Evolutionary conservation across 176 grass and related monocot species (phyloP).

Genomic region (Neostapfia colusana): DNA sequence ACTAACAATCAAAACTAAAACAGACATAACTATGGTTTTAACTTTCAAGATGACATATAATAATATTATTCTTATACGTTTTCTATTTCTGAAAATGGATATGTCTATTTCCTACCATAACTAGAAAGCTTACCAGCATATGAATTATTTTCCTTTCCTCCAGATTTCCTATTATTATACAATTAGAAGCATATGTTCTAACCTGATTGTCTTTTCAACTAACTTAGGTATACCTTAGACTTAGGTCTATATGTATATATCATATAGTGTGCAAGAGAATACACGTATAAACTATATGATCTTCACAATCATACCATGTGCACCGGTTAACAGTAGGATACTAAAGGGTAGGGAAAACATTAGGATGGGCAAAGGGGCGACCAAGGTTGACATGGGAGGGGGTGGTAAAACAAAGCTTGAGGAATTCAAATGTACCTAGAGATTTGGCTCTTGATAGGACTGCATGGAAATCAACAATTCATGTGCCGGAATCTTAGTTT

Average conservation of each 20-base stretch:
- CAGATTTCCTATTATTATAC: neutral
- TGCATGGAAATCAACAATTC: too few relatives aligned
- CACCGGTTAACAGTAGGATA: too few relatives aligned
- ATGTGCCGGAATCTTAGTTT: too few relatives aligned
- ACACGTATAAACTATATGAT: too few relatives aligned
- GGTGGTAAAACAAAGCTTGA: too few relatives aligned
- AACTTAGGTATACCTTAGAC: neutral
- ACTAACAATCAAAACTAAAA: slow-evolving; percentile 6
- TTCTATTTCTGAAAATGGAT: slow-evolving; percentile 4
- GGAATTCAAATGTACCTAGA: too few relatives aligned
- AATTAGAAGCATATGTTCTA: neutral
- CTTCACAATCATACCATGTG: too few relatives aligned
- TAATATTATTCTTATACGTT: neutral
- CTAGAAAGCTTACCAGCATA: slow-evolving; percentile 4
- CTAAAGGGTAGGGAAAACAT: too few relatives aligned
- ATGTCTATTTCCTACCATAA: neutral
- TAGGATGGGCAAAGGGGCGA: too few relatives aligned
- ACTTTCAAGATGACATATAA: slow-evolving; percentile 25
- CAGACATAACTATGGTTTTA: slow-evolving; percentile 16
- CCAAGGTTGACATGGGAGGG: too few relatives aligned
- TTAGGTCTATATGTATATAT: neutral
- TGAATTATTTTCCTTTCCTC: slow-evolving; percentile 17
- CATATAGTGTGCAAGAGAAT: neutral
- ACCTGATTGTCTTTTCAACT: slow-evolving; percentile 10
- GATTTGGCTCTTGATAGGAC: too few relatives aligned